Evolutionary conservation across 83 land plant species (phyloP).

Genomic region (Picea mariana): DNA sequence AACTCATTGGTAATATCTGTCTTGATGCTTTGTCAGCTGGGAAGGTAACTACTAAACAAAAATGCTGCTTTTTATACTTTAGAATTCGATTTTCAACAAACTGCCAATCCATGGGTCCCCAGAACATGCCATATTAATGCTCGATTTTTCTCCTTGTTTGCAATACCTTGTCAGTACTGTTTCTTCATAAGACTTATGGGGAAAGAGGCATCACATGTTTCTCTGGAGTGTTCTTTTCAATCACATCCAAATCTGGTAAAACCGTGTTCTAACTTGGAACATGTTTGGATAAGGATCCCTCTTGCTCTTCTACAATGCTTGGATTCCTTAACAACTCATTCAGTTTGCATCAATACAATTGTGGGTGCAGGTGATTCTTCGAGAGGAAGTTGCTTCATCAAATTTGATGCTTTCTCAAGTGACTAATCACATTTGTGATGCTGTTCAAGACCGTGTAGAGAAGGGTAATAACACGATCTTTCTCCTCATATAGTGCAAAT

Average conservation of each 20-base stretch:
- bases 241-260: slow-evolving; percentile 60
- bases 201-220: slow-evolving; percentile 43
- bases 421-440: slow-evolving; percentile 12
- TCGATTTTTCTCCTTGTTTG: background rate
- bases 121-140: too few relatives aligned
- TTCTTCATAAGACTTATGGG: slow-evolving; percentile 56
- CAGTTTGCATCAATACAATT: too few relatives aligned
- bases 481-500: too few relatives aligned
- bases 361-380: slow-evolving; percentile 10
- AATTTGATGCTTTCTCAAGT: slow-evolving; percentile 16
- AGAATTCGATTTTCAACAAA: too few relatives aligned
- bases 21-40: too few relatives aligned
- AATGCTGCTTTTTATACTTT: too few relatives aligned
- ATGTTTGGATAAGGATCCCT: background rate
- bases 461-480: slow-evolving; percentile 5
- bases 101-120: too few relatives aligned
- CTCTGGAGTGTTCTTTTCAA: slow-evolving; percentile 52
- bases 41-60: slow-evolving; percentile 17
- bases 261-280: background rate
- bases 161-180: slow-evolving; percentile 41
- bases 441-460: background rate
- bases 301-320: too few relatives aligned
- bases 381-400: slow-evolving; percentile 22
- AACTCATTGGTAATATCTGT: too few relatives aligned
- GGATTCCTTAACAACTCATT: too few relatives aligned